Base-by-base conservation (phyloP, 805 yeast species). In the Saturnispora serradocipensis region DNA sequence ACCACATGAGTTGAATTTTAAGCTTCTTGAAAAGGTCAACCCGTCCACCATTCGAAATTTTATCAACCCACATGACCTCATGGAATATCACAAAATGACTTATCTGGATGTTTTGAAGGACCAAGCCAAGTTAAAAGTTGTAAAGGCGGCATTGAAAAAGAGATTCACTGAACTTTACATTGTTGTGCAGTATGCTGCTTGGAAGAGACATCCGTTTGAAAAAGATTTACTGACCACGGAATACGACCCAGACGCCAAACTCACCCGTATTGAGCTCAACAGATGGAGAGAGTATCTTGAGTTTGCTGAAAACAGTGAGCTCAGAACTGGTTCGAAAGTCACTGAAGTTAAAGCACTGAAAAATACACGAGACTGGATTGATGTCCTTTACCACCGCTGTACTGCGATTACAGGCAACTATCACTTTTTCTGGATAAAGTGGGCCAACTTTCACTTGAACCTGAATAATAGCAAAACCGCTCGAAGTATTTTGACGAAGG, bases 251-350 rank as follows among this genome's bases (percentile, higher is more conserved):
- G 59, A 65, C 71, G 3, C 53, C 44, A 56, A 62, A 34, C 56
- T 66, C 27, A 46, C 62, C 55, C 55, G 75, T 63, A 54, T 61
- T 59, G 86, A 84, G 56, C 59, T 83, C 20, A 75, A 73, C 18
- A 70, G 67, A 10, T 84, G 95, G 81, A 77, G 73, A 49, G 63
- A 69, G 28, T 88, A 84, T 62, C 58, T 85, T 36, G 74, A 74
- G 55, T 78, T 72, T 52, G 66, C 79, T 36, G 88, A 84, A 56
- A 60, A 59, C 8, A 43, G 58, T 42, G 59, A 55, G 16, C 48
- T 66, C 20, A 62, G 59, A 45, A 28, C 50, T 5, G 53, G 61
- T 1, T 54, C 50, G 5, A 60, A 57, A 39, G 64, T 58, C 18
- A 43, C 54, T 3, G 62, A 60, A 38, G 49, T 59, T 16, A 40